These are phyloP conservation scores for Mortierella polycephala DNA, from an alignment of 371 early-diverging fungal species.

Conservation along the genomic window DNA sequence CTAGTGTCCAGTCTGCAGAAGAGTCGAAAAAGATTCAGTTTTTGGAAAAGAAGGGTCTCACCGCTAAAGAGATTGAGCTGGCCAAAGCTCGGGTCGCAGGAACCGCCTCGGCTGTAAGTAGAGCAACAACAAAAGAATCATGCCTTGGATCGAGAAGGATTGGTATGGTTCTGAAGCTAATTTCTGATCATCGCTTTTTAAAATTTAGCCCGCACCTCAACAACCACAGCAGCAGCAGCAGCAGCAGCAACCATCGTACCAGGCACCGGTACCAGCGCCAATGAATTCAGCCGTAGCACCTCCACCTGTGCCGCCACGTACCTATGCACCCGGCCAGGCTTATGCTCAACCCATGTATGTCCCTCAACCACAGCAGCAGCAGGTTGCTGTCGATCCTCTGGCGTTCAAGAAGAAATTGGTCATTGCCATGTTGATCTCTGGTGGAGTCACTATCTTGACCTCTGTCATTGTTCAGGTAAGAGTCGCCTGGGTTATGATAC, in stretches of 20 bases:
- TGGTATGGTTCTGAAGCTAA: not conserved
- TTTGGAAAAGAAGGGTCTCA: conserved; percentile 70
- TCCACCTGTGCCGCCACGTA: conserved; percentile 57
- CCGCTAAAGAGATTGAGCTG: conserved; percentile 66
- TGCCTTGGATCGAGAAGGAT: no score
- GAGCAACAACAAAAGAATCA: no score
- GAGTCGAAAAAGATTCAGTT: conserved; percentile 70
- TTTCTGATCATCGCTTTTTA: conserved; percentile 4
- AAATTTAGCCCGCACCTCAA: not conserved
- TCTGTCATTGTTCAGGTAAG: conserved; percentile 51
- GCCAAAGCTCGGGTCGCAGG: conserved; percentile 56
- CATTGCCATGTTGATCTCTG: conserved; percentile 53
- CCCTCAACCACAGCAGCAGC: conserved; percentile 26
- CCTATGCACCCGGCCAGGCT: conserved; percentile 25
- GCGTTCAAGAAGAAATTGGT: conserved; percentile 53
- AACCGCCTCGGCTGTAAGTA: conserved; percentile 18
- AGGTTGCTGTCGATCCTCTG: conserved; percentile 28
- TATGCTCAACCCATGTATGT: conserved; percentile 30
- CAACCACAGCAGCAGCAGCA: conserved; percentile 12
- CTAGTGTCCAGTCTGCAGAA: conserved; percentile 67
- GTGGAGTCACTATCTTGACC: conserved; percentile 41
- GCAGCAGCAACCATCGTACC: conserved; percentile 3
- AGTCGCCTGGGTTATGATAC: not conserved
- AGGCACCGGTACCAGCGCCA: conserved; percentile 7
- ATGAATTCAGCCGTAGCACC: conserved; percentile 7